Percentiles rank a stretch among this genome's conserved stretches.
phyloP scores from a whole-genome alignment of 2,329 filamentous ascomycete genomes.

The Stachybotrys elegans region DNA sequence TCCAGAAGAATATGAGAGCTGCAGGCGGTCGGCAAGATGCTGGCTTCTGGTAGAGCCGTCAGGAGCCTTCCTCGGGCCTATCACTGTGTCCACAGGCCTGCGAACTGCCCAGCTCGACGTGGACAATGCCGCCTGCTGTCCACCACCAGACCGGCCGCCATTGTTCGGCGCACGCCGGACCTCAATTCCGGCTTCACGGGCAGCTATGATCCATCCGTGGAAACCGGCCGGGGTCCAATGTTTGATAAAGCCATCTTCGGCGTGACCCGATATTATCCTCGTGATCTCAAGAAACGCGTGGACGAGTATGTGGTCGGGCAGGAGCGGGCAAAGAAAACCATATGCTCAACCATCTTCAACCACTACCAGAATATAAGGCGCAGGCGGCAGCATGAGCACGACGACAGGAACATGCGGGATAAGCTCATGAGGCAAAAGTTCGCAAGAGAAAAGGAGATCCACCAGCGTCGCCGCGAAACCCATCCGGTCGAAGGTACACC shows the following conservation, averaged over 20 bases:
- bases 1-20: no score
- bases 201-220: constrained; percentile 51
- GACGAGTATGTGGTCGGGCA: constrained; percentile 97
- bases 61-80: neutral
- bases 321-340: constrained; percentile 87
- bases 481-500: constrained; percentile 75
- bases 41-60: neutral
- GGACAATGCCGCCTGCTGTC: constrained; percentile 18
- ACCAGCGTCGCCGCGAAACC: constrained; percentile 49
- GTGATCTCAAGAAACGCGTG: constrained; percentile 78
- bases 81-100: neutral
- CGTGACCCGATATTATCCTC: constrained; percentile 59
- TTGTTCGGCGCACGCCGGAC: constrained; percentile 38
- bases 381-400: constrained; percentile 71
- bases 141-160: constrained; percentile 14
- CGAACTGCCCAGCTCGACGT: neutral
- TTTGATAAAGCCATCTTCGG: constrained; percentile 53
- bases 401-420: constrained; percentile 51
- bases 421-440: constrained; percentile 67
- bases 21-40: no score
- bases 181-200: constrained; percentile 55
- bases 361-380: constrained; percentile 88
- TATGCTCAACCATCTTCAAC: constrained; percentile 92
- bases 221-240: constrained; percentile 54
- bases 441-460: constrained; percentile 58